A percentile compares a stretch with the other conserved stretches of the same genome.
Conservation (phyloP, 2,329 filamentous ascomycete species). For the Trichothecium roseum region DNA sequence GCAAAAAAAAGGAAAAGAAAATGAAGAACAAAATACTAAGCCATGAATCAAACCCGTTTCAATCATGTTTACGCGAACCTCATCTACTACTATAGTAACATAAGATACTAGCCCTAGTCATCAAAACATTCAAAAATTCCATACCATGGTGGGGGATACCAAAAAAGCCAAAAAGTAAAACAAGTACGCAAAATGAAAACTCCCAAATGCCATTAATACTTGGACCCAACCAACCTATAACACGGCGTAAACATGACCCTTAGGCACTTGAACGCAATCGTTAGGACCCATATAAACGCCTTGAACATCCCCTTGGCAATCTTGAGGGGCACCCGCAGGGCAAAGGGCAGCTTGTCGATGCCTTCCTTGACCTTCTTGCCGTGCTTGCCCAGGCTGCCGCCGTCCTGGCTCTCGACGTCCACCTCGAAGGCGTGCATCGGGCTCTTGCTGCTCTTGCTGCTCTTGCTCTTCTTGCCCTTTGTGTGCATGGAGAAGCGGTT, state of each 20-base stretch:
- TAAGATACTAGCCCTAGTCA: too few relatives aligned
- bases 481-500: conserved; percentile 7
- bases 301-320: conserved; percentile 44
- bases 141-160: too few relatives aligned
- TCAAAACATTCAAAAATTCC: too few relatives aligned
- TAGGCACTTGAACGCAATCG: conserved; percentile 43
- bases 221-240: conserved; percentile 38
- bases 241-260: conserved; percentile 38
- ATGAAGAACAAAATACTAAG: too few relatives aligned
- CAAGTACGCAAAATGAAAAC: not conserved
- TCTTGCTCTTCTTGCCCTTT: conserved; percentile 8
- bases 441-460: conserved; percentile 18
- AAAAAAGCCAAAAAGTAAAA: not conserved
- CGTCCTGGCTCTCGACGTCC: conserved; percentile 51
- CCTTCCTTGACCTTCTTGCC: conserved; percentile 23
- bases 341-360: conserved; percentile 38
- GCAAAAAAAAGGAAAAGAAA: too few relatives aligned
- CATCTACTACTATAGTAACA: too few relatives aligned
- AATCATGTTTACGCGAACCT: too few relatives aligned
- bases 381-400: conserved; percentile 27
- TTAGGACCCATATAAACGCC: conserved; percentile 46
- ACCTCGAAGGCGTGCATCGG: conserved; percentile 48
- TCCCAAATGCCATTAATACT: conserved; percentile 19
- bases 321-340: conserved; percentile 37
- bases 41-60: too few relatives aligned